phyloP scores from a whole-genome alignment of 257 asterid species.

The Hygrophila difformis region DNA sequence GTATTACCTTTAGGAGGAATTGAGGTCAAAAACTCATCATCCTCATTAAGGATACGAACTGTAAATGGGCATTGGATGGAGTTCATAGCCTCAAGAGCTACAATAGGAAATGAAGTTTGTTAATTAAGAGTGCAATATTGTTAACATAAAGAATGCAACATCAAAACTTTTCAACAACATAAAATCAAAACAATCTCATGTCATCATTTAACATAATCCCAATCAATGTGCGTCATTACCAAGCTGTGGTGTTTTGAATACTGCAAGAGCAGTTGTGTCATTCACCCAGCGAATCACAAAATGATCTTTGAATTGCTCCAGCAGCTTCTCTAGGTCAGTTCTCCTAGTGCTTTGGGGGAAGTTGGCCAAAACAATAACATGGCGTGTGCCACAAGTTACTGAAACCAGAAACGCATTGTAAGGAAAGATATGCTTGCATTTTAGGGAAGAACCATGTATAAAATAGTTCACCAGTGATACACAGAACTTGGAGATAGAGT shows the following conservation, averaged over 20 bases:
- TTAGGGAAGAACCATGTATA: too few species aligned
- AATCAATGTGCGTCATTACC: conserved; percentile 37
- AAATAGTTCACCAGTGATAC: neutral
- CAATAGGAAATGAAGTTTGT: conserved; percentile 22
- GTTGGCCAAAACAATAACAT: conserved; percentile 70
- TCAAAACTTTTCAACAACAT: conserved; percentile 2
- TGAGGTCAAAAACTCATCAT: conserved; percentile 47
- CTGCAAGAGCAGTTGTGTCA: conserved; percentile 79
- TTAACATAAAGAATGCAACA: neutral
- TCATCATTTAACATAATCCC: conserved; percentile 6
- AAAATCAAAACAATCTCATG: neutral
- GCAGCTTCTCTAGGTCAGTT: conserved; percentile 63
- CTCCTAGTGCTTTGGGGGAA: conserved; percentile 64
- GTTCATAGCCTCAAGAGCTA: conserved; percentile 73
- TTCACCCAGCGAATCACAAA: conserved; percentile 86
- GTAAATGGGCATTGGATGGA: conserved; percentile 47
- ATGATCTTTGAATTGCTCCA: conserved; percentile 58
- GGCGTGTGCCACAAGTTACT: conserved; percentile 55
- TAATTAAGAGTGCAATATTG: neutral
- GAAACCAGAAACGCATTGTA: conserved; percentile 17
- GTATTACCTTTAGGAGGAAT: conserved; percentile 15
- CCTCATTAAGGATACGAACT: conserved; percentile 48
- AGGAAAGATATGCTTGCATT: conserved; percentile 6
- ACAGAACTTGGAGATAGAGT: neutral
- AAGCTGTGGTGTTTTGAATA: conserved; percentile 63